Evolutionary conservation across 2,329 filamentous ascomycete species (phyloP), one percentile per base, ranked within the genome.

Genomic region (Fusarium vanettenii): DNA sequence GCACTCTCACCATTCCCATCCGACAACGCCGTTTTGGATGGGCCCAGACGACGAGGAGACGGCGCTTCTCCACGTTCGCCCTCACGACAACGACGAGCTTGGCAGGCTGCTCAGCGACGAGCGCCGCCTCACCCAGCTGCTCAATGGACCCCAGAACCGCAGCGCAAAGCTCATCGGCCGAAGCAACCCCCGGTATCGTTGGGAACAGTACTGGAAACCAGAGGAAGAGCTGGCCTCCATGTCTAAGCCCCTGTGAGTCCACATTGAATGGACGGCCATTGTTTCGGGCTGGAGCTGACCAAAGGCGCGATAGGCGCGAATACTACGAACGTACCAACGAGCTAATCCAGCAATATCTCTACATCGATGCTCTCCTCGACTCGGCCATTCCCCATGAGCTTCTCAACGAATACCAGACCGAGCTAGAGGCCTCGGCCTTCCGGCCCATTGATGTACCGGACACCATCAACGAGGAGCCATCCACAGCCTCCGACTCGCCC

Each of bases 291-390:
- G 37, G n/a, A 41, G 56, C 60, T 71, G 63, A 67, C 63, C 66
- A 67, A 27, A 29, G 37, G 29, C 14, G 20, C 29, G 52, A 9
- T 73, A 92, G 91, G 70, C 93, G 95, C 56, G 81, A 92, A 79
- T 98, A 98, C 85, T 97, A 98, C 80, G 92, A 97, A 86, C 91
- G 94, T 50, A 96, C 92, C 80, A 98, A 98, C 84, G 92, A 92
- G 76, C 87, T 98, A 50, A 91, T 98, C 69, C 94, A 97, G 82
- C 93, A 97, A 81, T 98, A 98, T 82, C 88, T 97, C 73, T 98
- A 97, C 82, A 98, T 98, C 78, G 96, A 98, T 84, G 91, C 93
- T 62, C 87, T 98, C 66, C 89, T 98, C 71, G 95, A 98, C 84
- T 98, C 95, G 10, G 95, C 94, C 33, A 90, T 98, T n/a, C 95